Base-by-base conservation (phyloP, 2,329 filamentous ascomycete genomes). In the Parascedosporium putredinis region DNA sequence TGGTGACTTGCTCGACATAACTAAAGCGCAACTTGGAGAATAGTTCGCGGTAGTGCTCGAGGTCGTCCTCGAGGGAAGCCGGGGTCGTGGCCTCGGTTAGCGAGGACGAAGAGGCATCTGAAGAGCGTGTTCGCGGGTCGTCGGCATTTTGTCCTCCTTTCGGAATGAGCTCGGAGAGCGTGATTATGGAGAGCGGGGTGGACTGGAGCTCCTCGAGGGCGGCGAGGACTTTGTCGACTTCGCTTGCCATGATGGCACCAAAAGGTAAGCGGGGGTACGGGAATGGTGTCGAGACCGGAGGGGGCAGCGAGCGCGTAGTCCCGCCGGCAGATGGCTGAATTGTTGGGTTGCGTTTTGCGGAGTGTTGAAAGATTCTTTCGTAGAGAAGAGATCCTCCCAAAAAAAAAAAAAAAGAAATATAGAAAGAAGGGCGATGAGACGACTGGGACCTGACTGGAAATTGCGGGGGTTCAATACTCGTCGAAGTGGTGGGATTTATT, bases 1-100 rank as follows among this genome's bases (percentile, higher is more conserved):
- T 98, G 42, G 91, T 97, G 54, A 97, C 89, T 72, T 97, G 93
- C 68, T 98, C 93, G 58, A 96, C 86, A 67, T 97, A 97, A 55
- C 87, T 94, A 72, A 97, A 97, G 58, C 91, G 88, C 34, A 97
- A 76, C 69, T 98, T 97, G 38, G 88, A 85, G 67, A 97, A 98
- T 18, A 97, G 79, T 67, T 96, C 90, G 69, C 87, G 88, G 71
- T 97, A 96, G 66, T 97, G 90, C 25, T 77, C 74, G 24, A 97
- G 74, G 65, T 97, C 91, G 24, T 86, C 87, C 55, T 87, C 82
- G 6, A 97, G 74, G 16, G 84, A 84, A 14, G 84, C 78, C 0
- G 90, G 88, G 8, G 83, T 87, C 16, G 81, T 79, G 53, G 76
- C 79, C 56, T 84, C 81, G 22, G 76, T 74, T 54, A 78, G 72